A percentile compares a stretch with the other conserved stretches of the same genome.
These are phyloP conservation scores for Wakefieldia striispora DNA, from an alignment of 768 basidiomycete genomes.

Conservation along the genomic window DNA sequence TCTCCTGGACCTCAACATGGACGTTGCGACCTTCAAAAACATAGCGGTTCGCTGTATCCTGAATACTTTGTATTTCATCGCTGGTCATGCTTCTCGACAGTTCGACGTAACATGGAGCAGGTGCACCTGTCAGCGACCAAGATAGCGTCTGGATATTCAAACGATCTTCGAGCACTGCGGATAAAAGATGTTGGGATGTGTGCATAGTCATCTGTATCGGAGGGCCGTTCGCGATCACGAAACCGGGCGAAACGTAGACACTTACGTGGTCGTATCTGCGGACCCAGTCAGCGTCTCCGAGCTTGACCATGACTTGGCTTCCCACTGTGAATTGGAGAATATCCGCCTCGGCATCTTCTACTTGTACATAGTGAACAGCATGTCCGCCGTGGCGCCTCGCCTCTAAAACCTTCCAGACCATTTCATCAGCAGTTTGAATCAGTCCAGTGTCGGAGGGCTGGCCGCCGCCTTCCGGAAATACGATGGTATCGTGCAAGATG, in stretches of 20 bases:
- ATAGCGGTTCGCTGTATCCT: slow-evolving; percentile 60
- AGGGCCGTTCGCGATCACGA: not conserved
- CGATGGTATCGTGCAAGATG: slow-evolving; percentile 69
- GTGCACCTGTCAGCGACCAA: slow-evolving; percentile 74
- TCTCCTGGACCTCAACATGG: slow-evolving; percentile 72
- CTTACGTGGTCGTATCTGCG: slow-evolving; percentile 74
- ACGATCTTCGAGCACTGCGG: slow-evolving; percentile 68
- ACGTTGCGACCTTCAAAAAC: slow-evolving; percentile 70
- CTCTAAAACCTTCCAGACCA: slow-evolving; percentile 57
- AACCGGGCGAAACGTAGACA: slow-evolving; percentile 5
- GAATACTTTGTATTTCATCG: slow-evolving; percentile 61
- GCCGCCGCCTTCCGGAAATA: slow-evolving; percentile 83
- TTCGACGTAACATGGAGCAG: slow-evolving; percentile 75
- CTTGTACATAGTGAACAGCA: slow-evolving; percentile 69
- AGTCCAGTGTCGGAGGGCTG: slow-evolving; percentile 78
- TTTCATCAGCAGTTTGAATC: slow-evolving; percentile 41
- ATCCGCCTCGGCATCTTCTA: slow-evolving; percentile 38
- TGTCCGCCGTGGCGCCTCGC: slow-evolving; percentile 68
- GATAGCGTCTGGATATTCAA: slow-evolving; percentile 70
- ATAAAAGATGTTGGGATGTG: slow-evolving; percentile 80
- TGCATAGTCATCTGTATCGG: slow-evolving; percentile 71
- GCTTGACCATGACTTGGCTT: slow-evolving; percentile 47
- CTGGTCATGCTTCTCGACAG: slow-evolving; percentile 63
- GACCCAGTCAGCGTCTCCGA: slow-evolving; percentile 58
- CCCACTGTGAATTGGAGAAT: slow-evolving; percentile 53